Evolutionary conservation across 2,329 filamentous ascomycete genomes (phyloP).

Genomic region (Calonectria hawksworthii): DNA sequence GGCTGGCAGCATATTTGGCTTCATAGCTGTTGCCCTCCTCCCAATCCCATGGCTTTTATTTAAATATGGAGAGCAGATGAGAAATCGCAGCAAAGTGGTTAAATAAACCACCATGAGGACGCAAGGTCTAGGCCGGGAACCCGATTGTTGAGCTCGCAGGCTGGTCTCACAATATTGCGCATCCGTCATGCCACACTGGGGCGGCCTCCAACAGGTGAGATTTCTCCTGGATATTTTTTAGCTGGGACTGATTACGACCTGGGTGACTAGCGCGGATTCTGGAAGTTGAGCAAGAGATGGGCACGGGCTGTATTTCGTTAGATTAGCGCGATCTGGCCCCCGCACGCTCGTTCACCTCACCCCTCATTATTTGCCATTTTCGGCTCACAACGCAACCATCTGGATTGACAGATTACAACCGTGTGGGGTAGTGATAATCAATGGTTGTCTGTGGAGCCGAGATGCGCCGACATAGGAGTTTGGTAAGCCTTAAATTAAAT

Average conservation of each 20-base stretch:
- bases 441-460: background rate
- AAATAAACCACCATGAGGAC: background rate
- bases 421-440: background rate
- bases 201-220: too few relatives aligned
- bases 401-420: background rate
- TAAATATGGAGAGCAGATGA: background rate
- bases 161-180: too few relatives aligned
- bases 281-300: too few relatives aligned
- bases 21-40: background rate
- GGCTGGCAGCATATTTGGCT: background rate
- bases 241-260: too few relatives aligned
- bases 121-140: background rate
- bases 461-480: background rate
- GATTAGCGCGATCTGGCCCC: background rate
- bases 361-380: background rate
- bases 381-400: background rate
- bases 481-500: background rate
- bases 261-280: too few relatives aligned
- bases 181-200: too few relatives aligned
- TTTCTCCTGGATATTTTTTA: too few relatives aligned
- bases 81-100: background rate
- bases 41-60: background rate
- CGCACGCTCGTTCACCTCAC: background rate
- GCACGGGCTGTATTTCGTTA: background rate
- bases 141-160: too few relatives aligned